Base-by-base conservation (phyloP, 371 early-diverging fungal genomes). In the Mucor circinelloides region DNA sequence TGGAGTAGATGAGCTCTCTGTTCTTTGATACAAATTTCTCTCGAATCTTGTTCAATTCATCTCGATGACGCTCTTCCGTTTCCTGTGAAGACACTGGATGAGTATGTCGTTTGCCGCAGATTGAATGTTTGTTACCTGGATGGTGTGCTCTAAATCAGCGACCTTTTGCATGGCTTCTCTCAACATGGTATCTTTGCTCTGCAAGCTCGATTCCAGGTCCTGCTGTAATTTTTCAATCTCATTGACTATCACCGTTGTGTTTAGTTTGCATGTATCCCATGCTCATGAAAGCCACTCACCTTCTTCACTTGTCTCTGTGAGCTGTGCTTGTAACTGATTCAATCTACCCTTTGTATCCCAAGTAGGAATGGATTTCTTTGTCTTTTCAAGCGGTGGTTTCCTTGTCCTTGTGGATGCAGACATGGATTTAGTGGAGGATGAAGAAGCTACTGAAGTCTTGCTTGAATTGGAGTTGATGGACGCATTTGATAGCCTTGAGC, bases 261-360 rank as follows among this genome's bases (percentile, higher is more conserved):
- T 50, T 19, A 15, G 52, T 67, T 7, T 31, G 31, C 31, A 5
- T 3, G 7, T 7, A 31, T 7, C 31, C 34, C 34, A 34, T 34
- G 7, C 1, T 6, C 8, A 34, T 8, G 9, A 6, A 34, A 8
- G 34, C 34, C 34, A 21, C 12, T 61, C 72, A 64, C 75, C 70
- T 10, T 72, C 61, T 30, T 72, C 68, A 5, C 79, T 67, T 28
- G 72, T 66, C 0, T 74, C 58, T 19, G 71, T 73, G 27, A 82
- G 57, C 19, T 69, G 57, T 19, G 63, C 60, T 23, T 69, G 73
- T 9, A 73, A 50, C 40, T 83, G 78, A 59, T 88, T 87, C 82
- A 88, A 74, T 17, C 85, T 80, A 3, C 89, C 88, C 31, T 88
- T 87, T 0, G 85, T 81, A 66, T 90, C 90, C 84, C 86, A 87